Conservation (phyloP, 805 yeast genomes). For the Lachancea waltii region DNA sequence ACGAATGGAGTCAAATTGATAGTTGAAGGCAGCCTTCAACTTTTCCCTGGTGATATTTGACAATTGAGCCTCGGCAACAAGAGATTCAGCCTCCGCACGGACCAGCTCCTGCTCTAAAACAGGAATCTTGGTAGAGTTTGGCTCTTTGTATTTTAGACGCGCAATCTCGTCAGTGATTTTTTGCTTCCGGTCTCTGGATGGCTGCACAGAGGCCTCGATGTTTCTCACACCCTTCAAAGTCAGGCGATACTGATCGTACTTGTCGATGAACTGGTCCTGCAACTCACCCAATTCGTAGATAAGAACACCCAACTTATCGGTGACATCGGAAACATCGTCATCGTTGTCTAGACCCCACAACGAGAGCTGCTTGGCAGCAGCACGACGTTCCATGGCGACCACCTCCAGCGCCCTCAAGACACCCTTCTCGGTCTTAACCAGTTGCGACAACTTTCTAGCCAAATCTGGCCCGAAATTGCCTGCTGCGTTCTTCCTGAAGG, state of each 20-base stretch:
- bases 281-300: constrained; percentile 95
- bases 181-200: constrained; percentile 95
- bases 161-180: constrained; percentile 97
- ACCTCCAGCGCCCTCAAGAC: constrained; percentile 90
- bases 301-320: constrained; percentile 94
- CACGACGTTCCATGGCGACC: constrained; percentile 88
- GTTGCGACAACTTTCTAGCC: constrained; percentile 82
- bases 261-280: constrained; percentile 97
- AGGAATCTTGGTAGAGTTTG: constrained; percentile 91
- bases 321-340: constrained; percentile 93
- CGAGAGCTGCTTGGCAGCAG: constrained; percentile 93
- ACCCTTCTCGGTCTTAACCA: constrained; percentile 94
- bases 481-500: constrained; percentile 76
- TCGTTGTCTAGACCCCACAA: constrained; percentile 98
- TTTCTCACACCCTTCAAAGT: constrained; percentile 91
- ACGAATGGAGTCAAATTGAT: constrained; percentile 92
- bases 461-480: constrained; percentile 93
- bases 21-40: constrained; percentile 93
- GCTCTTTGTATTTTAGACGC: constrained; percentile 95
- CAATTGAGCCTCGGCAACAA: constrained; percentile 98
- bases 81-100: constrained; percentile 97
- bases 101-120: constrained; percentile 97
- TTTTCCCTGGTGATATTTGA: constrained; percentile 97
- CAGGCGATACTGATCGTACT: constrained; percentile 96
- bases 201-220: constrained; percentile 97